phyloP scores from a whole-genome alignment of 768 basidiomycete genomes.

The Boletus insuetus region DNA sequence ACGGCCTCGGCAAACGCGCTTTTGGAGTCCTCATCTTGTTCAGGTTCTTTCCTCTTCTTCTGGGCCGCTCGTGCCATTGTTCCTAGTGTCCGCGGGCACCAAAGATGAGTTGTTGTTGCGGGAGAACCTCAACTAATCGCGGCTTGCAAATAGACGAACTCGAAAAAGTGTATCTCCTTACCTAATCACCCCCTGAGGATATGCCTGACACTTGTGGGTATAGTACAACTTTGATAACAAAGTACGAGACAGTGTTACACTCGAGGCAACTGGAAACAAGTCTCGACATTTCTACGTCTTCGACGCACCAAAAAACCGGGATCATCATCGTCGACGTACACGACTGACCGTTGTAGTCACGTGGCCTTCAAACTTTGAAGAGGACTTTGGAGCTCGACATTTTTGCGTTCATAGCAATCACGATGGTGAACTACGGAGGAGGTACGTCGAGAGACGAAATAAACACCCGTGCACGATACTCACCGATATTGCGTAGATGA shows the following conservation, averaged over 20 bases:
- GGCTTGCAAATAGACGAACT: background rate
- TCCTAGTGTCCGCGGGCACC: conserved; percentile 31
- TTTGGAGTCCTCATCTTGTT: conserved; percentile 37
- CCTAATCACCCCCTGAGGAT: conserved; percentile 14
- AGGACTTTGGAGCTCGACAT: background rate
- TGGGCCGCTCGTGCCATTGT: conserved; percentile 34
- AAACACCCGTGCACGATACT: background rate
- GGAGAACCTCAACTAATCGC: background rate
- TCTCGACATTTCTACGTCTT: too few relatives aligned
- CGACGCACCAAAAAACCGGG: too few relatives aligned
- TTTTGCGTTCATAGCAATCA: background rate
- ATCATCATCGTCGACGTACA: too few relatives aligned
- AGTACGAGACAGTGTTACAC: too few relatives aligned
- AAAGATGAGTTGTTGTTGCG: background rate
- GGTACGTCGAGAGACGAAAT: conserved; percentile 44
- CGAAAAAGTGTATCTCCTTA: conserved; percentile 15
- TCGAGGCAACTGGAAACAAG: too few relatives aligned
- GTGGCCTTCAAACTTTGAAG: background rate
- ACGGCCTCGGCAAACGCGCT: conserved; percentile 39
- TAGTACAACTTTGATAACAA: too few relatives aligned
- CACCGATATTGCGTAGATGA: conserved; percentile 59
- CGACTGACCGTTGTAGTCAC: conserved; percentile 1
- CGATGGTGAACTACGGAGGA: conserved; percentile 86
- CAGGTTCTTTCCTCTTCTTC: conserved; percentile 59
- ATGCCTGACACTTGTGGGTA: too few relatives aligned